Evolutionary conservation across 2,329 filamentous ascomycete species (phyloP), one percentile per base, ranked within the genome.

Genomic region (Sphaceloma murrayae): DNA sequence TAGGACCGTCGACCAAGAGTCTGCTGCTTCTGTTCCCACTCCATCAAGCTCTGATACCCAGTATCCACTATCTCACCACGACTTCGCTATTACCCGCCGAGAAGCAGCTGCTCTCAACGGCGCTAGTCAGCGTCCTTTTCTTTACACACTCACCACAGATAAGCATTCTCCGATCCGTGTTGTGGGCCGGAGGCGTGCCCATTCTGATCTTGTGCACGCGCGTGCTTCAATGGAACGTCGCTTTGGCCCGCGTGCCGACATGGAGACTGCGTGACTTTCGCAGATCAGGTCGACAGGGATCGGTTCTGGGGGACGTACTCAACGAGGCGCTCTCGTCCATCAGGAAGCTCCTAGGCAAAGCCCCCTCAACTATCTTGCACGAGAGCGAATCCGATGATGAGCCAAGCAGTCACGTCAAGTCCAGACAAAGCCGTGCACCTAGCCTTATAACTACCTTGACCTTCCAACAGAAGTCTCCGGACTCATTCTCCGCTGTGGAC

Each of bases 81-180:
- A 94, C 87, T 1, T 95, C 88, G 62, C 72, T 96, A 31, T 70
- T 96, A 42, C 75, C 82, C 1, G 80, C 91, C 4, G 91, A 98
- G 62, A 72, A 95, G 31, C 86, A 95, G 55, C 70, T 98, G 7
- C 73, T 96, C 11, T 89, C 89, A 1, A 76, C 83, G 29, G 78
- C 79, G 2, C 70, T 98, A 10, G 81, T 95, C 55, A 86, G 94
- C 56, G 66, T 95, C 10, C 67, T 93, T 1, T 60, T 94, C 1
- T 74, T 94, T 49, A 78, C 87, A 0, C 67, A 69, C 5, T 91
- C 88, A 0, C 67, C 68, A 4, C 68, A 71, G 50, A 58, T 59
- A 3, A 51, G 54, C 2, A 70, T 71, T 19, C 53, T 71, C 3
- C 61, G 61, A 32, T 61, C 62, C 6, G 53, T 69, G 32, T 52